Base-by-base conservation (phyloP, 2,329 filamentous ascomycete species). In the Tolypocladium nubicola region DNA sequence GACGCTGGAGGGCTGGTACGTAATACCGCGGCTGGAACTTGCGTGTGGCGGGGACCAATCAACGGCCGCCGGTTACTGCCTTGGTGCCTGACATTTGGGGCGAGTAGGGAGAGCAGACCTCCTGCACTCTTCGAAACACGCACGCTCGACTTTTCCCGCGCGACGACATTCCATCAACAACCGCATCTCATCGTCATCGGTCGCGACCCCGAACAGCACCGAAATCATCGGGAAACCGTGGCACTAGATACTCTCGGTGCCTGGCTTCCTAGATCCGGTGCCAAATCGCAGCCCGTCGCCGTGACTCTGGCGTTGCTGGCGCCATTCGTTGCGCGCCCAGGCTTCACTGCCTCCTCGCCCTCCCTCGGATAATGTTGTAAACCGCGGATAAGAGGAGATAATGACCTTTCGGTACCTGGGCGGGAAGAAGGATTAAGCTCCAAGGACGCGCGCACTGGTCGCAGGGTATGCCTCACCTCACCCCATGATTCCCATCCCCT, bases 11-110 rank as follows among this genome's bases (percentile, higher is more conserved):
- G n/a, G 21, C 30, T 35, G 19, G 30, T 9, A 14, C 19, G 47
- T 19, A 10, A 6, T 26, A 33, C 43, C 13, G 23, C 23, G 8
- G 19, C 30, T 2, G 47, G 19, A 10, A 21, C 30, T 21, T n/a
- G 30, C 8, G 4, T 8, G 30, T 13, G 47, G 47, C 19, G 30
- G 30, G 30, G 47, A 30, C 47, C 47, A 50, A 50, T 35, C 47
- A 50, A 19, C 30, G n/a, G 35, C 56, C 3, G 19, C 19, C 26
- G 6, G 10, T 30, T 45, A 39, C 52, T 35, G 58, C 54, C 59
- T 67, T 67, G 62, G 55, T 71, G 69, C 69, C 70, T 71, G 68
- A 70, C 58, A 66, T 64, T 60, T 65, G 59, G 61, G 68, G 70
- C 68, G 60, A 60, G n/a, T 37, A 55, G 39, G 52, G 52, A 47